Percentiles rank a stretch among this genome's conserved stretches.
Conservation (phyloP, 2,329 filamentous ascomycete genomes). For the Fusarium odoratissimum region DNA sequence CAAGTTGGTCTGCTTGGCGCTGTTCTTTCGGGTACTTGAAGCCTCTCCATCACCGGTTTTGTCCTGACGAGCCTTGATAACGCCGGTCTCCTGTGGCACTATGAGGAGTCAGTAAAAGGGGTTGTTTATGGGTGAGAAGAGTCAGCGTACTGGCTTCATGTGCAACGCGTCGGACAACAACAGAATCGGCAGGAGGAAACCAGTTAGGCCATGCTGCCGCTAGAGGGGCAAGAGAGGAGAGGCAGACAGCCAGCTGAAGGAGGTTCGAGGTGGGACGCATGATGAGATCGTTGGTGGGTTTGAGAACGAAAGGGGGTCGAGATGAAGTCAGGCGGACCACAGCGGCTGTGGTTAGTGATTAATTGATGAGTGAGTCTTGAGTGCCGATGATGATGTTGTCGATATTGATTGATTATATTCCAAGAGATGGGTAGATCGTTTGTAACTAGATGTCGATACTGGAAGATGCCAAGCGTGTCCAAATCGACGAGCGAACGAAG, state of each 20-base stretch:
- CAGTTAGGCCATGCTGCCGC: constrained; percentile 68
- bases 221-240: constrained; percentile 62
- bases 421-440: not conserved
- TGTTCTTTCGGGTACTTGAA: constrained; percentile 37
- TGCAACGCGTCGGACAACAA: constrained; percentile 54
- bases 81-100: constrained; percentile 34
- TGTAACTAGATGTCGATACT: not conserved
- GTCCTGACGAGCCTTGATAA: constrained; percentile 24
- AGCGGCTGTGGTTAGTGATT: not conserved
- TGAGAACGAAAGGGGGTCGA: constrained; percentile 5
- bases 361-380: not conserved
- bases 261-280: constrained; percentile 64
- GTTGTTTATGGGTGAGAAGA: not conserved
- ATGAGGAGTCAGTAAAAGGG: constrained; percentile 9
- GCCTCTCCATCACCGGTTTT: constrained; percentile 12
- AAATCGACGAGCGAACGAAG: constrained; percentile 18
- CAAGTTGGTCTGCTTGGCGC: constrained; percentile 50
- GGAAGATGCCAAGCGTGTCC: constrained; percentile 19
- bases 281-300: constrained; percentile 21
- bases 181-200: constrained; percentile 63
- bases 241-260: constrained; percentile 61
- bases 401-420: not conserved
- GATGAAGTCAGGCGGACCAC: not conserved
- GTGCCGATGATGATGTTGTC: constrained; percentile 3
- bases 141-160: constrained; percentile 21